Base-by-base conservation (phyloP, 1,284 basidiomycete species). In the Anthracocystis setariae region DNA sequence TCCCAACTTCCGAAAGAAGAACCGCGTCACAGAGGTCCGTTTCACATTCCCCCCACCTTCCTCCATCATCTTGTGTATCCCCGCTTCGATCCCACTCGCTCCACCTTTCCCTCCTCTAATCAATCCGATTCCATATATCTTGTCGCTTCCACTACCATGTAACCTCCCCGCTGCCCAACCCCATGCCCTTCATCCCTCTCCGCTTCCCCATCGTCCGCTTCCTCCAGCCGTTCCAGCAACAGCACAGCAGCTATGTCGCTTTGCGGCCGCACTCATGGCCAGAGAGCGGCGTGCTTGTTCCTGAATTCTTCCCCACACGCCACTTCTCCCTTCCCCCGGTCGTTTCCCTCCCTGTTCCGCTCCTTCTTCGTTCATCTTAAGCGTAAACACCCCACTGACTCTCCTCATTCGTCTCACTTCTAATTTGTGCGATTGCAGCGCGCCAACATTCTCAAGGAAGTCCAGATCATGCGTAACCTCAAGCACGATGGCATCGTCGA, bases 381-480 rank as follows among this genome's bases (percentile, higher is more conserved):
- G 20, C n/a, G 13, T 2, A 12, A 25, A 42, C 29, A 42, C 7
- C 20, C n/a, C 25, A 40, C 56, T 68, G 57, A 73, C 59, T 68
- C 68, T 37, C 17, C 74, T 69, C 29, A 66, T 71, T 71, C 21
- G 23, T 68, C 69, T 46, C 15, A 74, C 70, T 64, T 70, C 70
- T 52, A 42, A 24, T 48, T 59, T 23, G 46, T 38, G 52, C 4
- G 20, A 37, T 43, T 33, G 58, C 85, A 98, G 94, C 92, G 96
- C 73, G 90, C 94, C 67, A 98, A 98, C 83, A 97, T 98, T 60
- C 88, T 98, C 76, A 98, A 99, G 88, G 96, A 99, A 88, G 96
- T 99, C 5, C 94, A 97, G 84, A 98, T 99, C 79, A 99, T 99
- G 96, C 92, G 95, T 32, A 93, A 93, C 21, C 91, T 90, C 64